Evolutionary conservation across 1,139 yeast species (phyloP), one percentile per base, ranked within the genome.

Genomic region (Arxiozyma slooffiae): DNA sequence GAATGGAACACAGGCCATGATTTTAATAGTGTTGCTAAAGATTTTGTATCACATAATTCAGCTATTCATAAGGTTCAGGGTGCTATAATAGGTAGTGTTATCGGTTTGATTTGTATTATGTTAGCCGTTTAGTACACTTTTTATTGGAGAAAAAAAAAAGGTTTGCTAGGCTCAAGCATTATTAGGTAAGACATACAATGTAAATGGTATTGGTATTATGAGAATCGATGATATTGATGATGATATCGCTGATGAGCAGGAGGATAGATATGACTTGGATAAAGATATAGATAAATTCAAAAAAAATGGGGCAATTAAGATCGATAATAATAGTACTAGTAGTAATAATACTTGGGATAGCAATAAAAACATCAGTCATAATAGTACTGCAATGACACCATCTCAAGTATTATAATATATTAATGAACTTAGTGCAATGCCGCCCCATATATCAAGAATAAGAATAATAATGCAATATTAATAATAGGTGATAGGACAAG

Each of bases 81-180:
- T 20, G 85, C 80, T n/a, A 76, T 82, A 2, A 80, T 80, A 0
- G 89, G 86, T 6, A 86, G 86, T 26, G 80, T 79, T 1, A 72
- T 78, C 2, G 85, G 82, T 11, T 79, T 78, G 8, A 67, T 74
- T 3, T 73, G 70, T 1, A 67, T 71, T 0, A 52, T 71, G 0
- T 44, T 74, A 2, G 71, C 71, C 3, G 57, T 72, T 62, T 69
- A 67, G 56, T 55, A 72, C 49, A 55, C 71, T 59, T 72, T 63
- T 54, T 71, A 72, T 63, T 69, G 70, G 63, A 68, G 46, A 49
- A 57, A 50, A 51, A 48, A 44, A 59, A 51, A 37, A 41, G 46
- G 16, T 20, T 34, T 20, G 38, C 39, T 6, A 42, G 20, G 45
- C 30, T 6, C 30, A 42, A 22, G 48, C 24, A 4, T 39, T 43